A percentile compares a stretch with the other conserved stretches of the same genome.
Evolutionary conservation across 2,329 filamentous ascomycete species (phyloP).

Genomic region (Epichloe gansuensis): DNA sequence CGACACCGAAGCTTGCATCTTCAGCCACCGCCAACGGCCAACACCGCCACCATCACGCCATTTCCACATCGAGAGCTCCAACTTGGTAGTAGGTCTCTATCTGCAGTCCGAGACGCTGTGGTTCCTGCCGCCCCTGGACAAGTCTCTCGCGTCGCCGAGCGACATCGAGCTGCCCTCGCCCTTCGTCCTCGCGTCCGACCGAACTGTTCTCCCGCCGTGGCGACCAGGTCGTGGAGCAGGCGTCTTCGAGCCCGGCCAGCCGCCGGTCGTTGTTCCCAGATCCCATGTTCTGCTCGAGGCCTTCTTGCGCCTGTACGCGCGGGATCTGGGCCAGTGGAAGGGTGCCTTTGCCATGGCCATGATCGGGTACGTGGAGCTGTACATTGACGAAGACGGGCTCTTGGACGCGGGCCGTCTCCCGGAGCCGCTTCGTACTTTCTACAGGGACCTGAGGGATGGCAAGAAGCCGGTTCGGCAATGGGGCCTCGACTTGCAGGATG

Average conservation of each 20-base stretch:
- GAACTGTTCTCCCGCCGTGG: not conserved
- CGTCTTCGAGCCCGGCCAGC: not conserved
- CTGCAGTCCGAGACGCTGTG: not conserved
- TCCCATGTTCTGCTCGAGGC: conserved; percentile 2
- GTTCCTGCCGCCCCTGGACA: not conserved
- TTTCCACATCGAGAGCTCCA: not conserved
- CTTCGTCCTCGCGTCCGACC: not conserved
- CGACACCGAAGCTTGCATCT: not conserved
- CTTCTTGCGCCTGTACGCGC: not conserved
- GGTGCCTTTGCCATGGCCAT: conserved; percentile 1
- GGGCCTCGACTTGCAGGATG: too few species aligned
- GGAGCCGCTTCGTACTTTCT: not conserved
- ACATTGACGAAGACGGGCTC: conserved; percentile 1
- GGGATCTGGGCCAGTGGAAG: not conserved
- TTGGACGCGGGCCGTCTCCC: not conserved
- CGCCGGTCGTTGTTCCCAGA: not conserved
- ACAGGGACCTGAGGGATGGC: too few species aligned
- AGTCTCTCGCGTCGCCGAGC: not conserved
- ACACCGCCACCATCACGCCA: not conserved
- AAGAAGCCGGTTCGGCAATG: too few species aligned
- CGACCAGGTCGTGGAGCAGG: not conserved
- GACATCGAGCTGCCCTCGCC: not conserved
- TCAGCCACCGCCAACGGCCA: not conserved
- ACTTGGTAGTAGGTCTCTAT: not conserved
- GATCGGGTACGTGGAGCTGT: not conserved